Evolutionary conservation across 768 basidiomycete genomes (phyloP).

Genomic region (Hericium erinaceus): DNA sequence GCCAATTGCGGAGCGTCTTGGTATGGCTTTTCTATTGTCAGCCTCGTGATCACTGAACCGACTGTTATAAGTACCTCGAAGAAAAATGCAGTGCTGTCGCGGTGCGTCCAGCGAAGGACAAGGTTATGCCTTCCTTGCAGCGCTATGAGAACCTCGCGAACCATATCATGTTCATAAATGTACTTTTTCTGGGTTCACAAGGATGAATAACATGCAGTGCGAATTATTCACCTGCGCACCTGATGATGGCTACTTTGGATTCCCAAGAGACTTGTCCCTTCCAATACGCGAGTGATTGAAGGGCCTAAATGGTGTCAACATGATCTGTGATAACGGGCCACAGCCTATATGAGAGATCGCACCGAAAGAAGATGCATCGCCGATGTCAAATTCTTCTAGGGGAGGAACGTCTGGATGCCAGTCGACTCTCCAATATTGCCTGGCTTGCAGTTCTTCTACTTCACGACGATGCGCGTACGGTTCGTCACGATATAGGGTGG

Average conservation of each 20-base stretch:
- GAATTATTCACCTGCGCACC: background rate
- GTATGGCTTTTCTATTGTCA: constrained; percentile 29
- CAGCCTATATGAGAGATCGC: constrained; percentile 3
- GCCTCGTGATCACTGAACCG: background rate
- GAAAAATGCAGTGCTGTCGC: constrained; percentile 20
- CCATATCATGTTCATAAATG: constrained; percentile 66
- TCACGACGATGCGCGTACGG: constrained; percentile 36
- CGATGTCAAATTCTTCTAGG: constrained; percentile 44
- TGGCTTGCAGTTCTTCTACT: constrained; percentile 51
- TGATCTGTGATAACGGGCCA: background rate
- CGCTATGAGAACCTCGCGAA: constrained; percentile 68
- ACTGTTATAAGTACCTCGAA: constrained; percentile 22
- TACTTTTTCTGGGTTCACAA: constrained; percentile 37
- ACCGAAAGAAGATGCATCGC: constrained; percentile 71
- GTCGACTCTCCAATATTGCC: constrained; percentile 68
- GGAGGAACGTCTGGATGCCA: constrained; percentile 45
- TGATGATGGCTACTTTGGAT: background rate
- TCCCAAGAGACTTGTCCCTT: constrained; percentile 36
- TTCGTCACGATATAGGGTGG: background rate
- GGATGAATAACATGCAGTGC: no score
- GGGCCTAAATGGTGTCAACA: constrained; percentile 30
- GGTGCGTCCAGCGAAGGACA: constrained; percentile 30
- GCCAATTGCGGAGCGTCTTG: constrained; percentile 47
- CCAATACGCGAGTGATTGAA: constrained; percentile 29
- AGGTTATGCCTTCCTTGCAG: constrained; percentile 65